Percentiles rank a stretch among this genome's conserved stretches.
These are phyloP conservation scores for Porphyrellus sp. DNA, from an alignment of 1,284 basidiomycete genomes.

Conservation along the genomic window DNA sequence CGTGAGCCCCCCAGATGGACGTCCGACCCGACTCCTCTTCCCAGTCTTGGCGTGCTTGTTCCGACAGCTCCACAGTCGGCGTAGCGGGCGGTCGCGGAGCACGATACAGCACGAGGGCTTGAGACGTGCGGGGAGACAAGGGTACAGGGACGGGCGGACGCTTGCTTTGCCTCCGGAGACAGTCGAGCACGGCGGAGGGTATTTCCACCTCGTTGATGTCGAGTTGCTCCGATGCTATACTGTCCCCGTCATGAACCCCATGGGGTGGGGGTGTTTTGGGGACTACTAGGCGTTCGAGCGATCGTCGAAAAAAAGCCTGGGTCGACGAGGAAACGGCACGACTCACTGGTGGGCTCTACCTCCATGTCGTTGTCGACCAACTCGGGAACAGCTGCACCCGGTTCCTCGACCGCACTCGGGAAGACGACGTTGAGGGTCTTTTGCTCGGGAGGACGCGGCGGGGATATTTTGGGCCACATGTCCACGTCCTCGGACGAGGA, in stretches of 20 bases:
- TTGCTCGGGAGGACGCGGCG: slow-evolving; percentile 9
- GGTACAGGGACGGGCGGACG: slow-evolving; percentile 19
- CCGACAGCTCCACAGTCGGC: slow-evolving; percentile 10
- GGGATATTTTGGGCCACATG: slow-evolving; percentile 10
- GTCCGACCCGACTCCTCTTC: not conserved
- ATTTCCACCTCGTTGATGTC: slow-evolving; percentile 30
- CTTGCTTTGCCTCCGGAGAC: slow-evolving; percentile 36
- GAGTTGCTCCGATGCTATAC: slow-evolving; percentile 41
- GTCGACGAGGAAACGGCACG: not conserved
- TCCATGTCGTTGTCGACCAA: slow-evolving; percentile 61
- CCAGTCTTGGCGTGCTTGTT: not conserved
- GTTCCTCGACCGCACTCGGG: slow-evolving; percentile 48
- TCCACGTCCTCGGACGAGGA: slow-evolving; percentile 16
- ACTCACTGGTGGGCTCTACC: slow-evolving; percentile 46
- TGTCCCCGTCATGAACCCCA: slow-evolving; percentile 33
- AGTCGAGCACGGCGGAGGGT: slow-evolving; percentile 48
- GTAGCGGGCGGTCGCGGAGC: slow-evolving; percentile 37
- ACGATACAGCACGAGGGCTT: slow-evolving; percentile 59
- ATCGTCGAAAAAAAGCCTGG: not conserved
- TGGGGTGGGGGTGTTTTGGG: not conserved
- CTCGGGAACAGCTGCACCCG: slow-evolving; percentile 39
- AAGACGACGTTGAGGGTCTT: slow-evolving; percentile 25
- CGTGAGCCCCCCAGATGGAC: slow-evolving; percentile 10
- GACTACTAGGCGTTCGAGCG: not conserved
- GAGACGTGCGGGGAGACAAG: slow-evolving; percentile 32